Percentiles rank a stretch among this genome's conserved stretches.
Conservation (phyloP, 352 stramenopile species). For the Globisporangium megalacanthum region DNA sequence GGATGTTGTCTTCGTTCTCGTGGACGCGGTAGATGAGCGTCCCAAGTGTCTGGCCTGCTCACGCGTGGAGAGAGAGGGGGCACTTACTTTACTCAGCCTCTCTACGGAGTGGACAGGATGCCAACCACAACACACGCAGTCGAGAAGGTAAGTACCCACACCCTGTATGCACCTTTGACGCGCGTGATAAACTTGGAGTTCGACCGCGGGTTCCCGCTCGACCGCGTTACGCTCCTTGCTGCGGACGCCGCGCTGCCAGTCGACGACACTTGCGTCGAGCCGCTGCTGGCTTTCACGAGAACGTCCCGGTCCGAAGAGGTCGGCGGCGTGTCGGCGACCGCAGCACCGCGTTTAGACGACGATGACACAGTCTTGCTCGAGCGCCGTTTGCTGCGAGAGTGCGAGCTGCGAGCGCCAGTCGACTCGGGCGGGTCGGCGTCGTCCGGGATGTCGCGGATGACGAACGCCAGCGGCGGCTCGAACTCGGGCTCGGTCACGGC, state of each 20-base stretch:
- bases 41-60: conserved; percentile 45
- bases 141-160: background rate
- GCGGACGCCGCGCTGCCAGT: conserved; percentile 3
- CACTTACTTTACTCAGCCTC: no score
- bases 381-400: conserved; percentile 6
- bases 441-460: conserved; percentile 5
- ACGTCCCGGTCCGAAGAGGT: conserved; percentile 9
- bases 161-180: conserved; percentile 12
- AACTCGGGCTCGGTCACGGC: conserved; percentile 10
- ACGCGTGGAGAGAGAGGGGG: conserved; percentile 1
- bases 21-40: conserved; percentile 47
- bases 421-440: conserved; percentile 1
- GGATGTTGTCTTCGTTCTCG: conserved; percentile 55
- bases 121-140: conserved; percentile 1
- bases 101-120: background rate
- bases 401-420: background rate
- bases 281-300: conserved; percentile 6
- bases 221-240: conserved; percentile 5
- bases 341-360: conserved; percentile 1
- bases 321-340: conserved; percentile 4
- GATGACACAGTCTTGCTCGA: conserved; percentile 4
- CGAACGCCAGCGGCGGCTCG: conserved; percentile 12
- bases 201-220: conserved; percentile 9
- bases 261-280: conserved; percentile 10
- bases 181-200: conserved; percentile 18